Conservation (phyloP, 2,329 filamentous ascomycete species). For the Polychaeton citri region DNA sequence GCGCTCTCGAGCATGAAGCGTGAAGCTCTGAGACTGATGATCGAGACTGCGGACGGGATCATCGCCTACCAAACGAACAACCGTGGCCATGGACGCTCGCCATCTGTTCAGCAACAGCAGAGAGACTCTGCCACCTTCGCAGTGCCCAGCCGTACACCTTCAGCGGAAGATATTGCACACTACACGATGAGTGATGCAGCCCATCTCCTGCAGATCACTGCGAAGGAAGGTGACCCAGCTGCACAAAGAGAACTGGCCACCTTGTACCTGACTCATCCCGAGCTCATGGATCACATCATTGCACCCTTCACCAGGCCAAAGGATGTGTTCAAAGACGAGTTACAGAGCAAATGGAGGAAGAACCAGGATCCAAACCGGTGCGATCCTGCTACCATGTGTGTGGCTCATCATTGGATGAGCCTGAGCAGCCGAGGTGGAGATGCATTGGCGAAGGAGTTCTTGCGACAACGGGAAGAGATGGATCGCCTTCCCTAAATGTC, state of each 20-base stretch:
- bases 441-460: conserved; percentile 65
- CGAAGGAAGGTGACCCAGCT: conserved; percentile 77
- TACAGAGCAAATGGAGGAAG: conserved; percentile 53
- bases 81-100: conserved; percentile 28
- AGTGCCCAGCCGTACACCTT: conserved; percentile 9
- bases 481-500: conserved; percentile 42
- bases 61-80: conserved; percentile 56
- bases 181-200: conserved; percentile 70
- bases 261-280: conserved; percentile 83
- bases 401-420: conserved; percentile 97
- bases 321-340: conserved; percentile 80
- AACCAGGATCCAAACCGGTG: conserved; percentile 51
- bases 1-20: conserved; percentile 81
- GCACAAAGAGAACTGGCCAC: conserved; percentile 88
- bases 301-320: conserved; percentile 71
- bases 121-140: conserved; percentile 18
- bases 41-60: conserved; percentile 59
- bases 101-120: conserved; percentile 20
- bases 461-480: conserved; percentile 57
- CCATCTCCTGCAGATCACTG: conserved; percentile 82
- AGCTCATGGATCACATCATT: conserved; percentile 65
- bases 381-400: conserved; percentile 80
- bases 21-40: conserved; percentile 73
- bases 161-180: conserved; percentile 35
- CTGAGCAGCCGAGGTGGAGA: conserved; percentile 76